Evolutionary conservation across 805 yeast species (phyloP), one percentile per base, ranked within the genome.

Genomic region (Candida argentea): DNA sequence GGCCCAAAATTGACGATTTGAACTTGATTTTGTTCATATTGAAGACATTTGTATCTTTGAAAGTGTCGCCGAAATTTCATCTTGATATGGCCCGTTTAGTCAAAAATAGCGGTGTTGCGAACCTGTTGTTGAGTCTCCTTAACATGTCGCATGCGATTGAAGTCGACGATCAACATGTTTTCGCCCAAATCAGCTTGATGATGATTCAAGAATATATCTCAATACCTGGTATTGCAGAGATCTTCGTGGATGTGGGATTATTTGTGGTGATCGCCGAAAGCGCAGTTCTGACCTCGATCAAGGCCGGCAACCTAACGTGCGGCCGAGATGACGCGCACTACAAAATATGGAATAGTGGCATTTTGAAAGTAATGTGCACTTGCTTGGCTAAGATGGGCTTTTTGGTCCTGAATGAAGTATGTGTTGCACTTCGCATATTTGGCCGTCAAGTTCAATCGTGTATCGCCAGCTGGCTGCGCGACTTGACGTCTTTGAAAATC

Each of bases 341-440:
- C 48, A 65, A 70, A 29, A 58, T 82, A n/a, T 87, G 96, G 96
- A 68, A 74, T n/a, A 74, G 77, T 42, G 94, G 95, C 1, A 53
- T 87, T 11, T 57, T 87, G 17, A 76, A 91, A 0, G 70, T 83
- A 4, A 55, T 80, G 13, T 54, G 83, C 27, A 57, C 70, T 1
- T 51, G 83, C 10, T 45, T 84, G 22, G 63, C 75, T 16, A 68
- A 65, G 27, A 70, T 85, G 33, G 89, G 89, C 1, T 65, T 66
- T 1, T 62, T 71, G 24, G 59, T 79, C 2, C 39, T 78, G 1
- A 75, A 84, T 3, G 91, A 84, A 32, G 55, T 75, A 5, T 67
- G 79, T 34, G 55, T 72, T 25, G 80, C 84, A 35, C 60, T 76
- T 3, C 60, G 68, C 13, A 65, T 71, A 18, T 87, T 82, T 50